Base-by-base conservation (phyloP, 805 yeast genomes). In the Candida alai region DNA sequence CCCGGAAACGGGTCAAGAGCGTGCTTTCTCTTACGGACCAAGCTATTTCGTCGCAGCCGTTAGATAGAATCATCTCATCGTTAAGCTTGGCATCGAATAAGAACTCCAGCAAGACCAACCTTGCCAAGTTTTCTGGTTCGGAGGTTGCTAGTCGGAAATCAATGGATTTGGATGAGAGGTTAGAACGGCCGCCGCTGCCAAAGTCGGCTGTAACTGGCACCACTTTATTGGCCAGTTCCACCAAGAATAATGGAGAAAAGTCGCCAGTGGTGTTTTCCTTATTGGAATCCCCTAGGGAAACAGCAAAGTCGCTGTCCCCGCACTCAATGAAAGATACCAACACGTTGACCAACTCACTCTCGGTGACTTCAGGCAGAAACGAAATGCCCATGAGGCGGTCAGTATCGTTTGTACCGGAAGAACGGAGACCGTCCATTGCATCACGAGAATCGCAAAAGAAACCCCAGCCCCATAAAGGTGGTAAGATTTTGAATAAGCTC, bases 1-100 rank as follows among this genome's bases (percentile, higher is more conserved):
- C 68, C 2, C 48, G 56, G 18, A 52, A 55, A 22, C 51, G 56
- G 33, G 68, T 66, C 9, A 61, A 49, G 36, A 58, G 65, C 41
- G 73, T 49, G 1, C 47, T 66, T 13, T 55, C 65, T 4, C 37
- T 62, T 10, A 40, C 59, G 8, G 70, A 66, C 17, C 53, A 65
- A 31, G 48, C 57, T 3, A 37, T 42, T 2, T 50, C 51, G 2
- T 30, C 52, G 3, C 68, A 58, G 28, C 70, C 70, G 1, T 45
- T 65, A 15, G 72, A 65, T 37, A 46, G 56, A 33, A 65, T 65
- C 19, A 54, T 61, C 37, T 54, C 65, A 6, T 48, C 60, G 11
- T 50, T 66, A 23, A 65, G 70, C 41, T 38, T 63, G 20, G 42
- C 47, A 23, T 60, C 67, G 2, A 52, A 51, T 28, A 26, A 38